Base-by-base conservation (phyloP, 768 basidiomycete genomes). In the Podaxis sp. region DNA sequence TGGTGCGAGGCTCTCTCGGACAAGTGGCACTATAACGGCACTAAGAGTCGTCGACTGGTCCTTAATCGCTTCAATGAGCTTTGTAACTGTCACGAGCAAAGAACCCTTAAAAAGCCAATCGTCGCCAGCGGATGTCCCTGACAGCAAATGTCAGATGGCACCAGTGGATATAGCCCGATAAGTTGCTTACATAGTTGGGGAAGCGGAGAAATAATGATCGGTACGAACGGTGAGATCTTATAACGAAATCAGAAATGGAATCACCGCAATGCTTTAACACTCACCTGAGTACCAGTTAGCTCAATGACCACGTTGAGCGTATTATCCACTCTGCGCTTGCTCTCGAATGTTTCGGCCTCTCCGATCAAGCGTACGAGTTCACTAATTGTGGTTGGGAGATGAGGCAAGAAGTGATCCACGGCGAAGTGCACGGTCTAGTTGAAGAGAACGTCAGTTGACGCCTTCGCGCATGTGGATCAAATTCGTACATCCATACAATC, bases 401-500 rank as follows among this genome's bases (percentile, higher is more conserved):
- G 90, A 2, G 91, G 91, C n/a, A 80, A 74, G 69, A 96, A 94
- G 13, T 77, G 69, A 30, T 83, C 72, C 13, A 82, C 71, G 48
- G 90, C 79, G 68, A 95, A 93, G 37, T 80, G 78, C 65, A 87
- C 60, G 15, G 85, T 85, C 93, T 94, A 59, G 52, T 56, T 26
- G 44, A 60, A 46, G 38, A 44, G 67, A 46, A 4, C 7, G 62
- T 62, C 52, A 60, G 50, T 56, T 64, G 51, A 48, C 37, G 65
- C 52, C 20, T 49, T 15, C 53, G 7, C 6, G 46, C 40, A 33
- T 41, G 20, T 22, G 20, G n/a, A 33, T 44, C 28, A 26, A 33
- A 50, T 44, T 15, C 92, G 66, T 76, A 96, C 95, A 71, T 96
- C 90, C 24, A 95, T 83, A 68, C 93, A 93, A 71, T 95, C 89